These are phyloP conservation scores for Hippophae rhamnoides DNA, from an alignment of 306 rosid species.

Conservation along the genomic window DNA sequence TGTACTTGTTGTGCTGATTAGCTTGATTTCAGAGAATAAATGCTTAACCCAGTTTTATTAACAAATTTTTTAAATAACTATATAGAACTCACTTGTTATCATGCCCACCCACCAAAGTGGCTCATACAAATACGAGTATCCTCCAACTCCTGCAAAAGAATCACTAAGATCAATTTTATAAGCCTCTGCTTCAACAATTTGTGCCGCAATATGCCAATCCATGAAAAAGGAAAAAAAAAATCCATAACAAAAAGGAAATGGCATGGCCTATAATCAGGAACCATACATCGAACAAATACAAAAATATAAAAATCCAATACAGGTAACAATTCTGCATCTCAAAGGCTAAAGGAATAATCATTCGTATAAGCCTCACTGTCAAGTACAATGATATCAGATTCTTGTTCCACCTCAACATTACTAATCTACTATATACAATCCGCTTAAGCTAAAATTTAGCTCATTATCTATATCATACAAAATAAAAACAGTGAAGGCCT, in stretches of 20 bases:
- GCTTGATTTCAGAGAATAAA: not conserved
- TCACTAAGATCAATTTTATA: constrained; percentile 20
- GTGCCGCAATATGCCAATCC: not conserved
- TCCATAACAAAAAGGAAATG: too few relatives aligned
- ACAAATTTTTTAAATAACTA: constrained; percentile 4
- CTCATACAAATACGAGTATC: constrained; percentile 94
- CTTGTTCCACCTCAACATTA: too few relatives aligned
- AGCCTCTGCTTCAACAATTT: not conserved
- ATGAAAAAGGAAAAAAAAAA: not conserved
- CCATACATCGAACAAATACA: too few relatives aligned
- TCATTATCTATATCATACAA: too few relatives aligned
- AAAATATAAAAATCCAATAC: too few relatives aligned
- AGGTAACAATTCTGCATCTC: too few relatives aligned
- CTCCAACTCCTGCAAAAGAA: constrained; percentile 72
- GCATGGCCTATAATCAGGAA: too few relatives aligned
- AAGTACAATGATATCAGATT: too few relatives aligned
- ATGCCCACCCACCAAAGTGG: constrained; percentile 99
- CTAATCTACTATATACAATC: too few relatives aligned
- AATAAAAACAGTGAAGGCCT: not conserved
- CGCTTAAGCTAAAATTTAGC: too few relatives aligned
- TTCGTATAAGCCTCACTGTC: too few relatives aligned
- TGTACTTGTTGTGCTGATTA: not conserved
- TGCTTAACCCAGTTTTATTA: not conserved
- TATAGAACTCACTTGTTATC: constrained; percentile 79
- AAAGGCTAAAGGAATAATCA: too few relatives aligned